Evolutionary conservation across 352 stramenopile species (phyloP).

Genomic region (Pseudoperonospora humuli): DNA sequence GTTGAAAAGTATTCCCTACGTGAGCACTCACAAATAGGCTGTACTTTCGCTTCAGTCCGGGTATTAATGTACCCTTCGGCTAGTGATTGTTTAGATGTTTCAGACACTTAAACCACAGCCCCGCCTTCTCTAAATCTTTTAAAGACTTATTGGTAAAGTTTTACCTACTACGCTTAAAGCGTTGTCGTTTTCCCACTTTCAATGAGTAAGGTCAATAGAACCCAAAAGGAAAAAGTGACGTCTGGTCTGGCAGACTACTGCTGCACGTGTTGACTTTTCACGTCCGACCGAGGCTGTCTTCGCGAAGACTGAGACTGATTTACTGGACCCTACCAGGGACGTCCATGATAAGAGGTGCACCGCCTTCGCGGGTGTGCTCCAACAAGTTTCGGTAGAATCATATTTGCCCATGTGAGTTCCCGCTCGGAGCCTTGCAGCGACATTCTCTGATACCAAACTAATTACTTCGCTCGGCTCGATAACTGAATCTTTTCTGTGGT

Average conservation of each 20-base stretch:
- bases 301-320: conserved; percentile 1
- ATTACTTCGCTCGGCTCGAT: neutral
- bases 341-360: too few species aligned
- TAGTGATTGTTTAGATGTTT: conserved; percentile 6
- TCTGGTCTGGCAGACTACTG: neutral
- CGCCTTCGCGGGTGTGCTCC: too few species aligned
- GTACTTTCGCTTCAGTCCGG: conserved; percentile 3
- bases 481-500: neutral
- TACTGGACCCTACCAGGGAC: neutral
- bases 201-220: too few species aligned
- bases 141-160: too few species aligned
- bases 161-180: too few species aligned
- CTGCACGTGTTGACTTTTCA: neutral
- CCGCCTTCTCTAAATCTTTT: neutral
- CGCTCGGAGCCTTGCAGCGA: neutral
- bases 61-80: conserved; percentile 8
- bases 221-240: conserved; percentile 3
- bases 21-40: conserved; percentile 2
- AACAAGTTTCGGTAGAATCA: too few species aligned
- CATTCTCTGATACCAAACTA: neutral
- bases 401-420: too few species aligned
- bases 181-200: too few species aligned
- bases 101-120: conserved; percentile 5
- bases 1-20: too few species aligned
- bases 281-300: conserved; percentile 5